phyloP scores from a whole-genome alignment of 2,329 filamentous ascomycete species.

The Thelonectria discophora region DNA sequence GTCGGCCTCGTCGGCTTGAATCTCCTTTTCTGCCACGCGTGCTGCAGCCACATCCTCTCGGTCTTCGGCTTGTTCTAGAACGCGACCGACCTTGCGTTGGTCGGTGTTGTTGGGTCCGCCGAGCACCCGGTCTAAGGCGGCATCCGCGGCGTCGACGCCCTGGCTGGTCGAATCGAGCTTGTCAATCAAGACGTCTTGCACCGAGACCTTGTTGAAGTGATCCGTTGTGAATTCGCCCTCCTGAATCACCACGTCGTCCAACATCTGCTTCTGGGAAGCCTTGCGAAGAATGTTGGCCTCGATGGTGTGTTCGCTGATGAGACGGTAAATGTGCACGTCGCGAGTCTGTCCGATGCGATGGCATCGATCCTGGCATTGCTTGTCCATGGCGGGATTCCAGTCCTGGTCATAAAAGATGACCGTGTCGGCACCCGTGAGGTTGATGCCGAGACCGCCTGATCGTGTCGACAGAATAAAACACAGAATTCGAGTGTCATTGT shows the following conservation, averaged over 20 bases:
- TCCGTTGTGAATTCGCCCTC: conserved; percentile 98
- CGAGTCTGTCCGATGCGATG: conserved; percentile 97
- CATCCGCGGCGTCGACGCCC: conserved; percentile 76
- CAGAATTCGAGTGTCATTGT: conserved; percentile 89
- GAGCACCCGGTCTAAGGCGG: conserved; percentile 86
- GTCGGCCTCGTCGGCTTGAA: conserved; percentile 85
- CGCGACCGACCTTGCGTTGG: conserved; percentile 70
- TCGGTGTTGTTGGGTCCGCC: conserved; percentile 70
- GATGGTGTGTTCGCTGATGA: conserved; percentile 93
- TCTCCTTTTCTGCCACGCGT: conserved; percentile 86
- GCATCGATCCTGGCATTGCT: conserved; percentile 96
- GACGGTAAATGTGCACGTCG: conserved; percentile 96
- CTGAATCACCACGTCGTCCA: conserved; percentile 98
- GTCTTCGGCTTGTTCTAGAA: conserved; percentile 90
- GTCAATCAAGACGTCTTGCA: conserved; percentile 73
- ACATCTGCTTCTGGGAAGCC: conserved; percentile 95
- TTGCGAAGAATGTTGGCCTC: conserved; percentile 98
- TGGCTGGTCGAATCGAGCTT: conserved; percentile 59
- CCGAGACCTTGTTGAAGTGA: conserved; percentile 84
- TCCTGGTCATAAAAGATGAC: conserved; percentile 99
- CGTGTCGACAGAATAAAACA: conserved; percentile 96
- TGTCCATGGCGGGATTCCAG: conserved; percentile 99
- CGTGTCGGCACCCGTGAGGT: conserved; percentile 93
- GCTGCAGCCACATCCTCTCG: conserved; percentile 90
- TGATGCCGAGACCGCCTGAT: conserved; percentile 94